A percentile compares a stretch with the other conserved stretches of the same genome.
phyloP scores from a whole-genome alignment of 2,329 filamentous ascomycete species.

The Amylocarpus encephaloides region DNA sequence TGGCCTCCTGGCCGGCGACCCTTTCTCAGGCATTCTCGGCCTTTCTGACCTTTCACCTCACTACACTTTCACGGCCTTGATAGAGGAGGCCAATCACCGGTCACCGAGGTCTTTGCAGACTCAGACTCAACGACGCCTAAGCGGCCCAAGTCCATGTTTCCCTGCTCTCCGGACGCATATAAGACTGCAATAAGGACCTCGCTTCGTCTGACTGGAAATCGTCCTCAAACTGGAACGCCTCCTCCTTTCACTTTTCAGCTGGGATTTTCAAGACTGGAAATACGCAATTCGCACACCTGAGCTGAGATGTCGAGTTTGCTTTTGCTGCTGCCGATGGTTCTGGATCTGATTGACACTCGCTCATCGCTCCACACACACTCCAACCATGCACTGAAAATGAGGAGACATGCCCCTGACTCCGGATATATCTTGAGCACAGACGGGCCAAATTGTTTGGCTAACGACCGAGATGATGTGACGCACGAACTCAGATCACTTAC shows the following conservation, averaged over 20 bases:
- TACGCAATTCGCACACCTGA: not conserved
- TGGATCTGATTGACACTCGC: constrained; percentile 1
- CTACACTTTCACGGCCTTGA: not conserved
- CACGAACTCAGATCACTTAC: no score
- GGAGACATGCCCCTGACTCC: no score
- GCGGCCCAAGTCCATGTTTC: constrained; percentile 12
- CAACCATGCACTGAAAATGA: constrained; percentile 1
- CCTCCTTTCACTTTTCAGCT: not conserved
- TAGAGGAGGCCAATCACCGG: constrained; percentile 13
- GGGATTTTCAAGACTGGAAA: not conserved
- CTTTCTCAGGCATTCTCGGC: not conserved
- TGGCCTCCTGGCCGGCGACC: no score
- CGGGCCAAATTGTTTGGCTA: no score
- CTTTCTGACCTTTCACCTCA: not conserved
- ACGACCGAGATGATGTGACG: no score
- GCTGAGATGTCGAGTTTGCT: not conserved
- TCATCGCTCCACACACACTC: not conserved
- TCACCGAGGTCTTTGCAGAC: constrained; percentile 5
- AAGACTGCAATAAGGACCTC: constrained; percentile 2
- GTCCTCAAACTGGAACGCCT: not conserved
- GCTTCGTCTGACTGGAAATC: constrained; percentile 2
- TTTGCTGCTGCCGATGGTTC: not conserved
- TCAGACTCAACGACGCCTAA: constrained; percentile 6
- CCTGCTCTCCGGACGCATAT: constrained; percentile 12
- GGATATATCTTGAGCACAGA: no score